Percentiles rank a stretch among this genome's conserved stretches.
phyloP scores from a whole-genome alignment of 2,329 filamentous ascomycete genomes.

The Fusarium sp. region DNA sequence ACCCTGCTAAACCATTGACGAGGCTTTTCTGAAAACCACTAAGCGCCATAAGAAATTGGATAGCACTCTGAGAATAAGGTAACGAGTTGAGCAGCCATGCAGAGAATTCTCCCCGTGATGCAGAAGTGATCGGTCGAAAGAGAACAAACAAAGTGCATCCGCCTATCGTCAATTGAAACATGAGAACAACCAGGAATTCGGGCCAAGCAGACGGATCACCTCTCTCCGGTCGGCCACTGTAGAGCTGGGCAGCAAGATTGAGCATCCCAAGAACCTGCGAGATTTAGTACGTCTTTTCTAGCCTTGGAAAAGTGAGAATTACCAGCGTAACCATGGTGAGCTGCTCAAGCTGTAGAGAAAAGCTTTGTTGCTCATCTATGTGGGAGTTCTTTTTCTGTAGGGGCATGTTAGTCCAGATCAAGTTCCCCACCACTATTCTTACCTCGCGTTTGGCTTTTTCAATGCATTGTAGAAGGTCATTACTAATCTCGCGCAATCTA shows the following conservation, averaged over 20 bases:
- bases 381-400: neutral
- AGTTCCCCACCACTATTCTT: neutral
- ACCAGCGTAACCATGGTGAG: neutral
- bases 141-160: no score
- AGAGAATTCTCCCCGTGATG: no score
- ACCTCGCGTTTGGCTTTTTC: slow-evolving; percentile 1
- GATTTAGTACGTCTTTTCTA: neutral
- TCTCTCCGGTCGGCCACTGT: neutral
- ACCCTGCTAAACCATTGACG: no score
- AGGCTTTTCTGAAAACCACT: fast-evolving
- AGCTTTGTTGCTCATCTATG: neutral
- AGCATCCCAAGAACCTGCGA: neutral
- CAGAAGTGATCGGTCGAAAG: no score
- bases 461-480: neutral
- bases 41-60: no score
- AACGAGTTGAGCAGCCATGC: no score
- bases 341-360: neutral
- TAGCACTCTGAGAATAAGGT: no score
- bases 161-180: no score
- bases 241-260: slow-evolving; percentile 1
- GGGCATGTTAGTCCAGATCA: neutral
- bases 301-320: neutral
- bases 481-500: neutral
- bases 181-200: neutral
- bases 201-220: neutral